A percentile compares a stretch with the other conserved stretches of the same genome.
These are phyloP conservation scores for Aureobasidium mangrovei DNA, from an alignment of 2,329 filamentous ascomycete species.

Conservation along the genomic window DNA sequence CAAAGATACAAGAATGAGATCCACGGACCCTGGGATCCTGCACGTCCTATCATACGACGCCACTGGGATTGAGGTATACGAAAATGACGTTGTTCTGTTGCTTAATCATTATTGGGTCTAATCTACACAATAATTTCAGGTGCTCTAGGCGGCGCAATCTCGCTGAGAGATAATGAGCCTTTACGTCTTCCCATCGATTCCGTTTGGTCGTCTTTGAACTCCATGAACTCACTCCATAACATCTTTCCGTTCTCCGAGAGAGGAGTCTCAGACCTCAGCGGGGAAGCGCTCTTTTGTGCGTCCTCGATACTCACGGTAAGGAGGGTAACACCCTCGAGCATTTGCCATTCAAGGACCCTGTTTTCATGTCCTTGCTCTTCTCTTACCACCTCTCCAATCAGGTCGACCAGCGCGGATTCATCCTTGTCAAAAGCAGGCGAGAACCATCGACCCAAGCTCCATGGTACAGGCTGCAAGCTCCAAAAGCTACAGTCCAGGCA, in stretches of 20 bases:
- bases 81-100: not conserved
- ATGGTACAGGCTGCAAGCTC: conserved; percentile 1
- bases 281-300: not conserved
- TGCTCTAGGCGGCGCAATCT: not conserved
- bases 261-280: not conserved
- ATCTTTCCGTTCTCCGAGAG: not conserved
- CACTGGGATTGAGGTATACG: conserved; percentile 40
- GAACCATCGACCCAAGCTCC: conserved; percentile 13
- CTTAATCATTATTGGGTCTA: not conserved
- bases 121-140: not conserved
- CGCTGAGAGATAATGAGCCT: not conserved
- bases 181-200: not conserved
- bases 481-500: conserved; percentile 5
- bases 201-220: not conserved
- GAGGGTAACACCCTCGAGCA: not conserved
- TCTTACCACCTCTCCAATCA: conserved; percentile 1
- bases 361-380: not conserved
- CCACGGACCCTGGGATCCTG: conserved; percentile 94
- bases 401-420: conserved; percentile 5
- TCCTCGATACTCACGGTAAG: not conserved
- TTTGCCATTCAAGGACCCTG: conserved; percentile 5
- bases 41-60: conserved; percentile 74
- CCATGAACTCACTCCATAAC: conserved; percentile 1
- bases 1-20: conserved; percentile 99
- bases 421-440: conserved; percentile 8